Evolutionary conservation across 345 rosid genomes (phyloP), one percentile per base, ranked within the genome.

Genomic region (Acer negundo): DNA sequence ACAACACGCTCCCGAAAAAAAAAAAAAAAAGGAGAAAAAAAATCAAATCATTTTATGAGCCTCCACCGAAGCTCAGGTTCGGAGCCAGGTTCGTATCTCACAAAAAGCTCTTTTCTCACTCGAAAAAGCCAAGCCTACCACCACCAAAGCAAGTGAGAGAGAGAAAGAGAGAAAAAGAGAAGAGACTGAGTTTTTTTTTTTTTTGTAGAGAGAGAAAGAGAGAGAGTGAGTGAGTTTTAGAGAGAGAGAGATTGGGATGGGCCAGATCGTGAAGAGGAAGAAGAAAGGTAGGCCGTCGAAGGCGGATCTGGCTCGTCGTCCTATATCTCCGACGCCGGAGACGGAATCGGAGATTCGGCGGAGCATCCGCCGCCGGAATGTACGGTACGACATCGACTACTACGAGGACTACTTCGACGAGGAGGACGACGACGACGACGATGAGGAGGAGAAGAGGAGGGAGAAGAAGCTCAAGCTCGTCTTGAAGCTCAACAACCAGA

Each of bases 271-370:
- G 85, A 91, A 90, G 87, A 84, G 93, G 88, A 90, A 90, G 95
- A 95, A 85, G 97, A 93, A 92, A 87, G 98, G 98, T 42, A 89
- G 97, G 85, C 97, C 98, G 10, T 87, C 97, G 73, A 95, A 93
- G 92, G 88, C 95, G 80, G 97, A 95, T 93, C 98, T 89, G 85
- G 89, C 88, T 0, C 87, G 84, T 10, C 87, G 91, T 19, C 68
- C 80, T 31, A 64, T 81, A 24, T 71, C 75, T 19, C 79, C 81
- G 7, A 72, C 89, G n/a, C 72, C 84, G 69, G 72, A 75, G 71
- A 28, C 81, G 58, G 87, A 81, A 51, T 51, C 81, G 11, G 91
- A 86, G 75, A 79, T 84, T 3, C 86, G 97, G 70, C 89, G 91
- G 55, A 94, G 97, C 84, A 85, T 81, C 78, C 89, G 97, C 61